Evolutionary conservation across 2,329 filamentous ascomycete species (phyloP), one percentile per base, ranked within the genome.

Genomic region (Coniochaeta ligniaria): DNA sequence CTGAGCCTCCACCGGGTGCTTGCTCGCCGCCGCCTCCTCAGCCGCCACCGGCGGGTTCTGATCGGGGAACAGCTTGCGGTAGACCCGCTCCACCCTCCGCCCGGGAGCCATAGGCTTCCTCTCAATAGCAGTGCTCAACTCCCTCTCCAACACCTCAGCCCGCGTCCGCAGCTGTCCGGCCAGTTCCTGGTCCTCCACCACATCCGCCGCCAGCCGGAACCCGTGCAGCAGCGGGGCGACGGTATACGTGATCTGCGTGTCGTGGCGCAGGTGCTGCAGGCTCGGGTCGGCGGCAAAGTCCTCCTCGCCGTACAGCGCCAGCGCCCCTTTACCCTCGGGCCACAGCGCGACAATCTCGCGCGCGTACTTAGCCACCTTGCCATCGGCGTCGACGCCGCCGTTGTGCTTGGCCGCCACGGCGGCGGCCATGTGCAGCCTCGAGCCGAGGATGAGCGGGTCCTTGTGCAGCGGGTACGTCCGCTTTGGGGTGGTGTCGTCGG

Each of bases 391-490:
- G 55, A 66, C 64, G 26, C 66, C 68, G 26, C 63, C 68, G n/a
- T 70, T 63, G 63, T 66, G 67, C 66, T 71, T 71, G 26, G 71
- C 69, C 1, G 72, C 76, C 20, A 76, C 65, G n/a, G 70, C 71
- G 14, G 79, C 76, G 12, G 74, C 72, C 57, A 81, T 69, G 65
- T 81, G 74, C 62, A 81, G 71, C 33, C 73, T 72, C 35, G 75
- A 74, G 16, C 73, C 69, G 4, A 80, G 69, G 20, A 77, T 66
- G 68, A 77, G 73, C 9, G 79, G 79, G 67, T 81, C 78, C 26
- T 71, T 71, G 65, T 69, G 64, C 45, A 79, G 70, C 5, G 72
- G 72, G 60, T 65, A 69, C 9, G 41, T 52, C 22, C 61, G 65
- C 61, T 41, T 66, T n/a, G n/a, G n/a, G 63, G 58, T 56, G 54